Base-by-base conservation (phyloP, 2,329 filamentous ascomycete species). In the Botryosphaeria dothidea region DNA sequence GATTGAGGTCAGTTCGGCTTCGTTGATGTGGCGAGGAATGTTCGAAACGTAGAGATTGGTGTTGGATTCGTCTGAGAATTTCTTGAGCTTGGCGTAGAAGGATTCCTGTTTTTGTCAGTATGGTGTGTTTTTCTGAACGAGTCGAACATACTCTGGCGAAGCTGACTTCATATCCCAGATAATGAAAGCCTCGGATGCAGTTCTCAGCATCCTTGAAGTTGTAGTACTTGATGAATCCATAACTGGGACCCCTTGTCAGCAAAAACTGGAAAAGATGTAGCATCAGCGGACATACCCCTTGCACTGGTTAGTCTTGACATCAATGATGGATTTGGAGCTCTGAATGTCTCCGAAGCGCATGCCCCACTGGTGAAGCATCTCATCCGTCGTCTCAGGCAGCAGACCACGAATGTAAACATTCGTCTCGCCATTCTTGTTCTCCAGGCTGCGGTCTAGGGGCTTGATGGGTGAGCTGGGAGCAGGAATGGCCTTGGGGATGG, bases 1-100 rank as follows among this genome's bases (percentile, higher is more conserved):
- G 75, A 92, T 93, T 68, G 86, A 88, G 73, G 88, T 90, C 71
- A 92, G 85, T 78, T 92, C 90, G 71, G 92, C 89, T 82, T 99
- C 96, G 61, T 92, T 96, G 85, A 96, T 88, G 68, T 89, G 88
- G 79, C 94, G 93, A 38, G 95, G 95, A 49, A 99, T 86, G 79
- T 98, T 99, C 29, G 96, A 99, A 68, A 98, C 93, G 79, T 99
- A 99, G 68, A 99, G 86, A 76, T 99, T 99, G 69, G 95, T 98
- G 52, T 96, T 98, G 46, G 80, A 74, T 61, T 91, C 91, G 73
- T 99, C 94, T 64, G 93, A 91, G 74, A 98, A 92, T 51, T 95
- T 94, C 85, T 99, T 98, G 72, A 99, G 90, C 71, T 96, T 93
- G 70, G 93, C 93, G 79, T 99, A 99, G 82, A 98, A 97, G 21